Evolutionary conservation across 2,329 filamentous ascomycete genomes (phyloP), one percentile per base, ranked within the genome.

Genomic region (Aspergillus amoenus): DNA sequence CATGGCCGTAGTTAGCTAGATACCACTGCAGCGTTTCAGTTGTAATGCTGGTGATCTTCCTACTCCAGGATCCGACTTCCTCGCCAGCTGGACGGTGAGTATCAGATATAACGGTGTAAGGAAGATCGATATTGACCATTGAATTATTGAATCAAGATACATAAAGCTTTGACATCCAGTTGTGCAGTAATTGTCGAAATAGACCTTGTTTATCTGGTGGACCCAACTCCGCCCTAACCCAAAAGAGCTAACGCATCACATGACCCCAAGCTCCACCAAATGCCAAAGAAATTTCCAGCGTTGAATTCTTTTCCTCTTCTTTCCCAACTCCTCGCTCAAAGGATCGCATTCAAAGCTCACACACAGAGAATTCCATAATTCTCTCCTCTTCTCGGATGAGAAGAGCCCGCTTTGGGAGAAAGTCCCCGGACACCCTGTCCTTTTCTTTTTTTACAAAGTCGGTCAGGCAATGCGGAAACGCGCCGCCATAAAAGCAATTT

Each of bases 301-400:
- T 6, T 40, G 58, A 62, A 49, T 57, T 63, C 64, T 62, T 64
- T 61, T 64, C 64, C 34, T 52, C 64, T 58, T 63, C 61, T 43
- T 56, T 71, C 59, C 61, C 85, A 85, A 87, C 88, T 89, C 87
- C 91, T 96, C 93, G 93, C 84, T 93, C 91, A 86, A 97, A 91
- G 91, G 91, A 96, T 97, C 93, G 93, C 93, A 89, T 87, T 96
- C 92, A 89, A 96, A 97, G 93, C 93, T 91, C 79, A 92, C 90
- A 88, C 81, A 96, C 91, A 88, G 91, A 89, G 90, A 89, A 65
- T 60, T 50, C 39, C 42, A 44, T 9, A 40, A 32, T 69, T 71
- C 68, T 70, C 73, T 65, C 66, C 64, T 61, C 68, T 15, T n/a
- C 15, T 37, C 15, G n/a, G n/a, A n/a, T n/a, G 46, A 69, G 30